Percentiles rank a stretch among this genome's conserved stretches.
These are phyloP conservation scores for Arthrinium phaeospermum DNA, from an alignment of 2,329 filamentous ascomycete species.

Conservation along the genomic window DNA sequence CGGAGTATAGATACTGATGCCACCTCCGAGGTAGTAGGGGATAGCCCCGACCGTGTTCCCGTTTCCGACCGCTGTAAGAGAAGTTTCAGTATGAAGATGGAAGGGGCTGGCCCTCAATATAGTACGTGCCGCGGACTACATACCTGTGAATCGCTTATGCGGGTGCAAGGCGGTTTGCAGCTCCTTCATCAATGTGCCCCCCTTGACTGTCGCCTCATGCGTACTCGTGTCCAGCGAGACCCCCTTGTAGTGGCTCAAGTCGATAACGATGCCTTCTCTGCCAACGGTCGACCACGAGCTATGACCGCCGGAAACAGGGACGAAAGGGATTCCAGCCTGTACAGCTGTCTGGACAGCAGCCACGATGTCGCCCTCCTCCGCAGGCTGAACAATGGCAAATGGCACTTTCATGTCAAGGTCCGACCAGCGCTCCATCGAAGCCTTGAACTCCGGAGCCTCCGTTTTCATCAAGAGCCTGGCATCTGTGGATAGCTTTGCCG, in stretches of 20 bases:
- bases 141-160: background rate
- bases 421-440: constrained; percentile 23
- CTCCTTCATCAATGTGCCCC: background rate
- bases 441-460: constrained; percentile 16
- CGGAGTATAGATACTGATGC: constrained; percentile 23
- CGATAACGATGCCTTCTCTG: background rate
- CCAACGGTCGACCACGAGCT: background rate
- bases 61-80: background rate
- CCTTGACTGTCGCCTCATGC: constrained; percentile 8
- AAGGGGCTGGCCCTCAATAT: background rate
- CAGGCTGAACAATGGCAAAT: constrained; percentile 22
- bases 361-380: constrained; percentile 20
- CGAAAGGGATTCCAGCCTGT: background rate
- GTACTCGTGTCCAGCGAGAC: background rate
- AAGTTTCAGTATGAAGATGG: constrained; percentile 3
- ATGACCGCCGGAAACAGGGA: background rate
- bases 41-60: constrained; percentile 35
- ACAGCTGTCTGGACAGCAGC: background rate
- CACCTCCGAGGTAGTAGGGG: constrained; percentile 27
- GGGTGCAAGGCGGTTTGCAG: background rate
- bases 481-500: constrained; percentile 3
- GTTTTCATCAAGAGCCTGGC: constrained; percentile 14
- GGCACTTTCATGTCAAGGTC: constrained; percentile 18
- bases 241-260: background rate
- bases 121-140: background rate